phyloP scores from a whole-genome alignment of 768 basidiomycete species.

The Tulasnella calospora region DNA sequence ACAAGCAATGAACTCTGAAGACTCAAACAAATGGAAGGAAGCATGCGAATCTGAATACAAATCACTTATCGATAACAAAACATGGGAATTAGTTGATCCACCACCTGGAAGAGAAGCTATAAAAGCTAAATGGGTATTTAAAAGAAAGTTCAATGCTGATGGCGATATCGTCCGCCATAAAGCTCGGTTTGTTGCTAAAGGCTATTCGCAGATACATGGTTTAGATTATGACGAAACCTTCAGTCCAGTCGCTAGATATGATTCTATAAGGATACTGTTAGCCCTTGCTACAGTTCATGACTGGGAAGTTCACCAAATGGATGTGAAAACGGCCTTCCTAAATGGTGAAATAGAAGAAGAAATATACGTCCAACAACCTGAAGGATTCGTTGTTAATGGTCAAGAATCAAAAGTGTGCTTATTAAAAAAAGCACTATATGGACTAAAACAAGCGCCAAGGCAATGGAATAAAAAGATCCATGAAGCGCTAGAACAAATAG shows the following conservation, averaged over 20 bases:
- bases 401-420: not conserved
- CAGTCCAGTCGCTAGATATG: conserved; percentile 21
- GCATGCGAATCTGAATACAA: not conserved
- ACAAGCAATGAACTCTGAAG: not conserved
- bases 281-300: conserved; percentile 18
- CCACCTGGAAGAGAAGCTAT: conserved; percentile 30
- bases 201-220: conserved; percentile 33
- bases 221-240: conserved; percentile 32
- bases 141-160: conserved; percentile 30
- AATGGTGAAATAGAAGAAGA: conserved; percentile 28
- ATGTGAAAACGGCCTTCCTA: conserved; percentile 26
- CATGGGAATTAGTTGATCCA: conserved; percentile 28
- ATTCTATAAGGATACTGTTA: conserved; percentile 9
- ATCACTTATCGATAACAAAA: conserved; percentile 14
- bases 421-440: conserved; percentile 25
- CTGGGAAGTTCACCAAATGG: conserved; percentile 27
- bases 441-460: conserved; percentile 26
- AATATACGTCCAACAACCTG: conserved; percentile 28
- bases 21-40: not conserved
- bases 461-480: conserved; percentile 25
- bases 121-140: conserved; percentile 32
- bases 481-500: not conserved
- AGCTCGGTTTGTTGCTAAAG: conserved; percentile 34
- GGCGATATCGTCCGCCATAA: conserved; percentile 31
- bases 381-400: not conserved